These are phyloP conservation scores for Cladosporium sp. DNA, from an alignment of 2,329 filamentous ascomycete genomes.

Conservation along the genomic window DNA sequence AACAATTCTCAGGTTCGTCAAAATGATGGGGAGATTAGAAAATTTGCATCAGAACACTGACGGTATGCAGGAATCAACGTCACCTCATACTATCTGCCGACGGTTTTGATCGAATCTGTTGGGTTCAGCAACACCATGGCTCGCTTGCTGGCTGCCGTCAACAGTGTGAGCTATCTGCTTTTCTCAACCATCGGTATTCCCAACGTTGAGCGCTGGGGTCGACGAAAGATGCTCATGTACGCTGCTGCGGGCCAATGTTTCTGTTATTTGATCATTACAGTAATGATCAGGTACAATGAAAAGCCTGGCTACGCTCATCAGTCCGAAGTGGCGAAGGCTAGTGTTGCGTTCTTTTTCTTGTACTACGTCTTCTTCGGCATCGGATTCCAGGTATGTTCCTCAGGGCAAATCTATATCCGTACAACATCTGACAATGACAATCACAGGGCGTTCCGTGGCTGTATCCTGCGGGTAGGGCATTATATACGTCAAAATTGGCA, in stretches of 20 bases:
- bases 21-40: background rate
- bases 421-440: background rate
- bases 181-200: constrained; percentile 50
- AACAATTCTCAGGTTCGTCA: constrained; percentile 45
- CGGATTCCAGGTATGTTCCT: constrained; percentile 35
- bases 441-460: constrained; percentile 43
- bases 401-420: background rate
- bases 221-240: constrained; percentile 61
- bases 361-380: constrained; percentile 56
- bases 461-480: constrained; percentile 37
- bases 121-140: constrained; percentile 54
- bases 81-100: constrained; percentile 55
- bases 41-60: background rate
- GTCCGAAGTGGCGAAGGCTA: constrained; percentile 40
- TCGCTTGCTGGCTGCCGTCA: constrained; percentile 58
- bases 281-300: constrained; percentile 49
- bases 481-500: background rate
- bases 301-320: constrained; percentile 29
- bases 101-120: constrained; percentile 60
- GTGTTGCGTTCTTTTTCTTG: constrained; percentile 54
- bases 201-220: constrained; percentile 54
- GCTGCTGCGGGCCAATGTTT: constrained; percentile 54
- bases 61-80: constrained; percentile 37
- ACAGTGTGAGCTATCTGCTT: constrained; percentile 51
- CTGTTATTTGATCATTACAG: constrained; percentile 54